These are phyloP conservation scores for Candida frijolesensis DNA, from an alignment of 1,139 yeast genomes.

Conservation along the genomic window DNA sequence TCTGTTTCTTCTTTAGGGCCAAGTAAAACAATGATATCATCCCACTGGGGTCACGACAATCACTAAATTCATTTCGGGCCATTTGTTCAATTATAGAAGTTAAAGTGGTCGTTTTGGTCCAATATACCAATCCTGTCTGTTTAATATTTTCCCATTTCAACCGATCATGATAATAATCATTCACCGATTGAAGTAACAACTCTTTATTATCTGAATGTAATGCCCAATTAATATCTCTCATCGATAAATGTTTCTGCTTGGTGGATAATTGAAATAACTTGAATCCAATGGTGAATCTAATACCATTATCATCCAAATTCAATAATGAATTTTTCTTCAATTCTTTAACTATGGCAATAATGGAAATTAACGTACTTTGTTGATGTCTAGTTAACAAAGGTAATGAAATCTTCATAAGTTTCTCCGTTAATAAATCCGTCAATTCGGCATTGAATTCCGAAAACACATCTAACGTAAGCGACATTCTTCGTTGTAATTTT, in stretches of 20 bases:
- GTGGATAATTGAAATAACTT: conserved; percentile 56
- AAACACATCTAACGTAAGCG: conserved; percentile 28
- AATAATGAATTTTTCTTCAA: conserved; percentile 44
- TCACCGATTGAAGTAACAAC: conserved; percentile 57
- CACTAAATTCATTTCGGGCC: conserved; percentile 69
- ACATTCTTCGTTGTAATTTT: conserved; percentile 23
- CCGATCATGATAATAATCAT: conserved; percentile 44
- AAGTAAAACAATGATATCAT: conserved; percentile 73
- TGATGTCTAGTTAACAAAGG: conserved; percentile 91
- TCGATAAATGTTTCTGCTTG: conserved; percentile 52
- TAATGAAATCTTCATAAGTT: conserved; percentile 62
- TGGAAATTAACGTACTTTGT: conserved; percentile 76
- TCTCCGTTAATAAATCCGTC: conserved; percentile 55
- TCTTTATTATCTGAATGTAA: conserved; percentile 80
- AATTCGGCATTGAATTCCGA: conserved; percentile 47
- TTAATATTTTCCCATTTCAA: conserved; percentile 63
- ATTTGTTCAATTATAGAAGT: conserved; percentile 59
- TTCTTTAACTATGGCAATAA: conserved; percentile 63
- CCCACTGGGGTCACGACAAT: conserved; percentile 69
- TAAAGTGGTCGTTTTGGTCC: conserved; percentile 62
- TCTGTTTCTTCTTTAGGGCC: conserved; percentile 76
- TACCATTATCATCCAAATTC: conserved; percentile 71
- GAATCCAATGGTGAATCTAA: conserved; percentile 71
- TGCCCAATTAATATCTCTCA: conserved; percentile 90
- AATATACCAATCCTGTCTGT: conserved; percentile 68